Evolutionary conservation across 257 asterid genomes (phyloP), one percentile per base, ranked within the genome.

Genomic region (Galeopsis tetrahit): DNA sequence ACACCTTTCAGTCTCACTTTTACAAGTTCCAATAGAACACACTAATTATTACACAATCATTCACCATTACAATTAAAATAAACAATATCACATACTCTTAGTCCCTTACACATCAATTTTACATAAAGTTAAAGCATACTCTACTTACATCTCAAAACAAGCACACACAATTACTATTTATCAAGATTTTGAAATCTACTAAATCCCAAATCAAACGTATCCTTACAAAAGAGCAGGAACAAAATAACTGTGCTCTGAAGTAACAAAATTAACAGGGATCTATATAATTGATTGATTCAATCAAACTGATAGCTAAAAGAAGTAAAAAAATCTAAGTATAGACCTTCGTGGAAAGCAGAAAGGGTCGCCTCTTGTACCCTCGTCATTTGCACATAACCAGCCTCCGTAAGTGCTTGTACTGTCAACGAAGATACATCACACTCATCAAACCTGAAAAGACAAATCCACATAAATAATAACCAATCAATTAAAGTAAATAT

Each of bases 301-400:
- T 63, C 63, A 35, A 72, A 61, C 7, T 36, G 71, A 74, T 11
- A 7, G 68, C 6, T 32, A 58, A 62, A 38, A 34, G 38, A 38
- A 58, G 51, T 10, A 2, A 40, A 6, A 6, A 53, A 53, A 59
- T 38, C 43, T 13, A 70, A 72, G 2, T 39, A 74, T 77, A 44
- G 49, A 95, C 98, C 98, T 15, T 94, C 96, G 36, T 87, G 89
- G 85, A 71, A 84, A 56, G 91, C 85, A 68, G 90, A 75, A 69
- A 95, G 89, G 13, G 96, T 87, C 63, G 96, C 95, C 80, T 95
- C 98, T 77, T 95, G 98, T 28, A 95, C 97, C 75, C 78, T 80
- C 17, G 97, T 95, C 96, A 95, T 90, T 78, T 90, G 96, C 77
- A 84, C 81, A 69, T 89, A 95, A 74, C 97, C 98, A 33, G 99